Percentiles rank a stretch among this genome's conserved stretches.
phyloP scores from a whole-genome alignment of 176 grass and related monocot species.

The Tuctoria greenei region DNA sequence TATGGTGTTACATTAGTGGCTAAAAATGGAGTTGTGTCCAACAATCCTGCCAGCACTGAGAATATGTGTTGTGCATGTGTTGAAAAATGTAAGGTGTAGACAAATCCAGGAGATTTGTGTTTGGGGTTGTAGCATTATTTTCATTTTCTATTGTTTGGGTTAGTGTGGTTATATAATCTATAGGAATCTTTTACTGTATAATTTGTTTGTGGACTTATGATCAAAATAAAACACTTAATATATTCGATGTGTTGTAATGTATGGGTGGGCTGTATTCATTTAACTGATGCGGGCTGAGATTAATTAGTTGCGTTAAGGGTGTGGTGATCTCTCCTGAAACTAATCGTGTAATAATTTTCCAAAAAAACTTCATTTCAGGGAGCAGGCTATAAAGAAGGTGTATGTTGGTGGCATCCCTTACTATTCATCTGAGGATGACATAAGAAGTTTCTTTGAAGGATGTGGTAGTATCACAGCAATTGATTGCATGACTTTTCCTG shows the following conservation, averaged over 20 bases:
- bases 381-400: slow-evolving; percentile 70
- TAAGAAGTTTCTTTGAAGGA: slow-evolving; percentile 83
- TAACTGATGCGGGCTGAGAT: background rate
- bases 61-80: slow-evolving; percentile 14
- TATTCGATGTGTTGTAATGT: background rate
- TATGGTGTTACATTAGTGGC: background rate
- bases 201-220: background rate
- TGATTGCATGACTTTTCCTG: slow-evolving; percentile 89
- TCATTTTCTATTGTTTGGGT: background rate
- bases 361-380: slow-evolving; percentile 43
- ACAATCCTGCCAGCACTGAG: background rate
- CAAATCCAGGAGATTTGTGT: background rate
- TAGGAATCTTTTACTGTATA: background rate
- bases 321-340: background rate
- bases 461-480: slow-evolving; percentile 73
- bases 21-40: slow-evolving; percentile 16
- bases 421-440: slow-evolving; percentile 93
- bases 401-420: slow-evolving; percentile 97
- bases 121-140: background rate
- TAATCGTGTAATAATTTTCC: slow-evolving; percentile 28
- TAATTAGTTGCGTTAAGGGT: background rate
- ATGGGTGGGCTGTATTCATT: background rate
- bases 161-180: background rate
- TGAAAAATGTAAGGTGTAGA: background rate
- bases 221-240: background rate